phyloP scores from a whole-genome alignment of 768 basidiomycete species.

The Leccinellum luteum region DNA sequence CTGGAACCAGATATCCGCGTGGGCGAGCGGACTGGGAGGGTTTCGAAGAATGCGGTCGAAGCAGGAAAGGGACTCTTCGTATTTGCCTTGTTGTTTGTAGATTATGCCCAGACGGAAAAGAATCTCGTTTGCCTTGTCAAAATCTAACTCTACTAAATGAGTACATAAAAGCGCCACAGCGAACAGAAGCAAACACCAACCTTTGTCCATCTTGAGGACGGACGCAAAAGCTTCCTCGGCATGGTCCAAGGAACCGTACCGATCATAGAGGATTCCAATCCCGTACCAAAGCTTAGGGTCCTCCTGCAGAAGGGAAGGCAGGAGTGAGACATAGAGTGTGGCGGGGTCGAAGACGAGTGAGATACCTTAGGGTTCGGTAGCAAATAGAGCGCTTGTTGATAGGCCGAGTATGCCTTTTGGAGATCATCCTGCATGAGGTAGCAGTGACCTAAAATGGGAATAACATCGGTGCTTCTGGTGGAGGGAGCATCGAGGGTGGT shows the following conservation, averaged over 20 bases:
- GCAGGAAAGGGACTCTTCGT: constrained; percentile 81
- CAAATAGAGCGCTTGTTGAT: constrained; percentile 96
- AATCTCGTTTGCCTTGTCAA: constrained; percentile 98
- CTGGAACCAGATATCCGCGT: constrained; percentile 99
- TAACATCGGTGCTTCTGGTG: constrained; percentile 14
- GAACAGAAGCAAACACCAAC: constrained; percentile 41
- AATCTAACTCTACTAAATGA: constrained; percentile 54
- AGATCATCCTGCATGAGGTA: constrained; percentile 99
- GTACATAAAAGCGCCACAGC: constrained; percentile 23
- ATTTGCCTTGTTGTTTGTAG: constrained; percentile 98
- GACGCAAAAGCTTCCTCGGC: constrained; percentile 98
- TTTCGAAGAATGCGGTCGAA: constrained; percentile 96
- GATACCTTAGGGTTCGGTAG: constrained; percentile 91
- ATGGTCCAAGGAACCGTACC: constrained; percentile 97
- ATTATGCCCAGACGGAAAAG: constrained; percentile 98
- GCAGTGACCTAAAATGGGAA: constrained; percentile 69
- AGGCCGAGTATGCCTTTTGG: constrained; percentile 97
- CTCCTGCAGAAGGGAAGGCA: constrained; percentile 45
- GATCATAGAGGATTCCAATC: constrained; percentile 97
- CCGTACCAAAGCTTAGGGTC: constrained; percentile 99
- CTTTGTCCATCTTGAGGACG: constrained; percentile 95
- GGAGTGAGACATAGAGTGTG: constrained; percentile 7
- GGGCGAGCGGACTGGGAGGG: constrained; percentile 92
- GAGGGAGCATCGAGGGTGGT: constrained; percentile 18
- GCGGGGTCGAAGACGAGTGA: constrained; percentile 1